Base-by-base conservation (phyloP, 176 grass and related monocot genomes). In the Hordeum marinum region DNA sequence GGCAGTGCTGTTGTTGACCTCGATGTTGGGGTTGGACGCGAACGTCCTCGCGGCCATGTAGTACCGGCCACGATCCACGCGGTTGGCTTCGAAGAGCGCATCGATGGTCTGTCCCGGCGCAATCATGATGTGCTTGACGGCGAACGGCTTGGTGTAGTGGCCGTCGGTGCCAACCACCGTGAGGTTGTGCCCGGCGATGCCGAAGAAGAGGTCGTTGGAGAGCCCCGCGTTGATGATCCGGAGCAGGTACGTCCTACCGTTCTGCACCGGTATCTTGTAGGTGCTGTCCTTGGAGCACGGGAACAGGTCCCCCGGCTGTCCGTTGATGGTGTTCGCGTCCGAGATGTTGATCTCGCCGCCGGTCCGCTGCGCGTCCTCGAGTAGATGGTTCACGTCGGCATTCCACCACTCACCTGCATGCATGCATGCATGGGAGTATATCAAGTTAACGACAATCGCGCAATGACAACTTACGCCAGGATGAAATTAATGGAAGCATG, bases 221-320 rank as follows among this genome's bases (percentile, higher is more conserved):
- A 94, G 89, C 21, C 67, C 92, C 9, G 86, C 86, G 62, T 94
- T 94, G 64, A 94, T 86, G 46, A 94, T 5, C 17, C 92, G 72
- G 4, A 94, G 86, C 20, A 55, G 17, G 52, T 55, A 55, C 18
- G 52, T 55, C 52, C 20, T 55, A 2, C 18, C 52, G 52, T 55
- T 63, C 62, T 86, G 75, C 66, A 94, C 89, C 9, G 20, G 63
- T 4, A 88, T 39, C 76, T 32, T 61, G 85, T 75, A 93, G 2
- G 63, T 74, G 63, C 61, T 71, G 21, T 17, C 29, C 31, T 41
- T 34, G 12, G 76, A 83, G 27, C 77, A 74, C 23, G 80, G 32
- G 39, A 73, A 31, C 9, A 85, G 43, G 41, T 82, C 63, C 4
- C 72, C 70, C 3, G 91, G 88, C 36, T 93, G 85, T 20, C 88